A percentile compares a stretch with the other conserved stretches of the same genome.
phyloP scores from a whole-genome alignment of 257 asterid species.

The Jacaranda copaia region DNA sequence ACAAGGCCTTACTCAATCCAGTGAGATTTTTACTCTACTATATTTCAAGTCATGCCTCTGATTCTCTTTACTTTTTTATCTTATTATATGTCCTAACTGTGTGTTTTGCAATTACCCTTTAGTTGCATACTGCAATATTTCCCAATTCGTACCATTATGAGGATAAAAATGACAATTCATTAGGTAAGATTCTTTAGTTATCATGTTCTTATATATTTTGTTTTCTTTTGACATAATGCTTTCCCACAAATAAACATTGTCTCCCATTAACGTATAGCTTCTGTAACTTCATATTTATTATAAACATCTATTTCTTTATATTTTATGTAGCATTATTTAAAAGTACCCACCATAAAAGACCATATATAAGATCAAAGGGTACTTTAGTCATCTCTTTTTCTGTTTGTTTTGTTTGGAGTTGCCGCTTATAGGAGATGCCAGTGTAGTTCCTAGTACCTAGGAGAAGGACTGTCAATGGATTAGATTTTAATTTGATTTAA shows the following conservation, averaged over 20 bases:
- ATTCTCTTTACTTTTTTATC: conserved; percentile 10
- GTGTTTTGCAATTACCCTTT: conserved; percentile 25
- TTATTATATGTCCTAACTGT: conserved; percentile 31
- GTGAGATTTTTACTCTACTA: conserved; percentile 53
- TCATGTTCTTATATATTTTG: neutral
- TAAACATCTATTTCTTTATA: neutral
- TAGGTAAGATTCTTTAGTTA: conserved; percentile 57
- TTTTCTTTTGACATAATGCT: conserved; percentile 15
- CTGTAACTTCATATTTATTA: neutral
- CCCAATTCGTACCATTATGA: conserved; percentile 61
- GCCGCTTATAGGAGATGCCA: neutral
- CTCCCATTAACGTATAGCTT: neutral
- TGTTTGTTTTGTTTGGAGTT: conserved; percentile 16
- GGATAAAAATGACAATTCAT: conserved; percentile 60
- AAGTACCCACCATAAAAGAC: neutral
- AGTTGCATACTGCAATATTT: conserved; percentile 81
- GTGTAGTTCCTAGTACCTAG: conserved; percentile 2
- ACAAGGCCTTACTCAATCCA: conserved; percentile 94
- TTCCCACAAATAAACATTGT: conserved; percentile 14
- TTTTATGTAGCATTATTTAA: neutral
- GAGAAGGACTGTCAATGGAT: too few species aligned
- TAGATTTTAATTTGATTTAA: too few species aligned
- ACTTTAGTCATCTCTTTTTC: neutral
- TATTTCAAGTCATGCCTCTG: neutral
- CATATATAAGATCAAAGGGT: neutral